Percentiles rank a stretch among this genome's conserved stretches.
phyloP scores from a whole-genome alignment of 805 yeast species.

The Kregervanrija delftensis region DNA sequence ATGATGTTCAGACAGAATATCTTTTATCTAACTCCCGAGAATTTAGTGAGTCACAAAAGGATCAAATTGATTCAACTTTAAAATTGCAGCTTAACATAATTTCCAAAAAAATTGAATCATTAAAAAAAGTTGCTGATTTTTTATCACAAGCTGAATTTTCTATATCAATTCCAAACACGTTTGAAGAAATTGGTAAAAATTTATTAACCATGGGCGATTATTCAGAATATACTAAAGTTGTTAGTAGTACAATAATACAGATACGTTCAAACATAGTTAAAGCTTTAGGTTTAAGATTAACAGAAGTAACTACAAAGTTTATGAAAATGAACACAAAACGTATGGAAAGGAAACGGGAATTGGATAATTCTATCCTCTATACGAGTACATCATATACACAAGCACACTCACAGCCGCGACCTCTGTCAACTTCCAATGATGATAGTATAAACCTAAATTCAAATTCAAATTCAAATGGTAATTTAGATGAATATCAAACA shows the following conservation, averaged over 20 bases:
- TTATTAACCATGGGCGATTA: constrained; percentile 30
- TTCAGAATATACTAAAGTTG: constrained; percentile 29
- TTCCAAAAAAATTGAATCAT: constrained; percentile 20
- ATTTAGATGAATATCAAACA: no score
- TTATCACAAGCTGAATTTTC: constrained; percentile 1
- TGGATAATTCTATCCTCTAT: constrained; percentile 26
- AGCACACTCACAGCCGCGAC: no score
- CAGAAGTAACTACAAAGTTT: constrained; percentile 36
- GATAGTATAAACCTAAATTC: no score
- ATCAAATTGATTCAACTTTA: constrained; percentile 21
- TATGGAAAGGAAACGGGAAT: constrained; percentile 33
- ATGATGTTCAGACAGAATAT: constrained; percentile 30
- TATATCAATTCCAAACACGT: constrained; percentile 17
- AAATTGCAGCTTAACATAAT: constrained; percentile 18
- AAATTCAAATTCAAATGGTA: no score
- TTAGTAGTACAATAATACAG: constrained; percentile 31
- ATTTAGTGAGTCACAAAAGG: constrained; percentile 21
- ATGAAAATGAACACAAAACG: constrained; percentile 45
- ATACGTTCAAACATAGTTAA: constrained; percentile 45
- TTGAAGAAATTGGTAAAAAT: constrained; percentile 34
- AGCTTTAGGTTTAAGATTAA: constrained; percentile 39
- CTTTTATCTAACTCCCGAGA: constrained; percentile 24
- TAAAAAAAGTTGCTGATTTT: constrained; percentile 19
- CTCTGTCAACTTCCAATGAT: no score
- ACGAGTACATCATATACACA: constrained; percentile 11